phyloP scores from a whole-genome alignment of 2,329 filamentous ascomycete genomes.

The Knufia fluminis region DNA sequence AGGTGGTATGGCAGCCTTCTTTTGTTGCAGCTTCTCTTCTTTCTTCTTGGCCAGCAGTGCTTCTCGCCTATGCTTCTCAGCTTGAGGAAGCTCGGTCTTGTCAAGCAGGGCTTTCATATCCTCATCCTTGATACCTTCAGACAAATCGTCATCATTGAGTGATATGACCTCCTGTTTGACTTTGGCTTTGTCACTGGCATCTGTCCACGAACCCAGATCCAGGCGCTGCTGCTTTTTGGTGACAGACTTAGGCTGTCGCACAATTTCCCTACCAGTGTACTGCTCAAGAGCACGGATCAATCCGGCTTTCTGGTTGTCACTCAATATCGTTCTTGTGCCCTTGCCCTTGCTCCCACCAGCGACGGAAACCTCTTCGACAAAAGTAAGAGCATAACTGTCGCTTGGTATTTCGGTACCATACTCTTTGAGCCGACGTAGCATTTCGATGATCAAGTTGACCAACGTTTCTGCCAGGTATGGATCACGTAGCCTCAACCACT shows the following conservation, averaged over 20 bases:
- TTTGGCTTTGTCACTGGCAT: slow-evolving; percentile 17
- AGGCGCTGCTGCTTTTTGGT: slow-evolving; percentile 34
- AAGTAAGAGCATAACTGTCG: slow-evolving; percentile 56
- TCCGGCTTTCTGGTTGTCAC: slow-evolving; percentile 73
- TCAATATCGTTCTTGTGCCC: slow-evolving; percentile 67
- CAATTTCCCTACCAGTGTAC: slow-evolving; percentile 37
- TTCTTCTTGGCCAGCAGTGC: slow-evolving; percentile 17
- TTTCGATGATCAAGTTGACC: slow-evolving; percentile 72
- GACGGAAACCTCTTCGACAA: slow-evolving; percentile 47
- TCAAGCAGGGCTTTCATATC: slow-evolving; percentile 11
- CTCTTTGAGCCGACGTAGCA: slow-evolving; percentile 64
- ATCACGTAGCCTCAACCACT: slow-evolving; percentile 85
- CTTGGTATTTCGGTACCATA: slow-evolving; percentile 33
- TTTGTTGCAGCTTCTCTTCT: slow-evolving; percentile 12
- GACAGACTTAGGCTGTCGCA: slow-evolving; percentile 32
- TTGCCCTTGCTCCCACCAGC: slow-evolving; percentile 30
- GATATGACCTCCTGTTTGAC: slow-evolving; percentile 21
- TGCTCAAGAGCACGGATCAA: slow-evolving; percentile 55
- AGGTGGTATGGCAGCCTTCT: slow-evolving; percentile 7
- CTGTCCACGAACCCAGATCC: slow-evolving; percentile 28
- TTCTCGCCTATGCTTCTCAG: slow-evolving; percentile 21
- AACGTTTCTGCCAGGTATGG: slow-evolving; percentile 73
- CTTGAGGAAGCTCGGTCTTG: slow-evolving; percentile 14
- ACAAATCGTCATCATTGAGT: slow-evolving; percentile 30
- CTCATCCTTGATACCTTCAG: slow-evolving; percentile 31